Conservation (phyloP, 495 filamentous ascomycete species). For the Podospora pseudoanserina region DNA sequence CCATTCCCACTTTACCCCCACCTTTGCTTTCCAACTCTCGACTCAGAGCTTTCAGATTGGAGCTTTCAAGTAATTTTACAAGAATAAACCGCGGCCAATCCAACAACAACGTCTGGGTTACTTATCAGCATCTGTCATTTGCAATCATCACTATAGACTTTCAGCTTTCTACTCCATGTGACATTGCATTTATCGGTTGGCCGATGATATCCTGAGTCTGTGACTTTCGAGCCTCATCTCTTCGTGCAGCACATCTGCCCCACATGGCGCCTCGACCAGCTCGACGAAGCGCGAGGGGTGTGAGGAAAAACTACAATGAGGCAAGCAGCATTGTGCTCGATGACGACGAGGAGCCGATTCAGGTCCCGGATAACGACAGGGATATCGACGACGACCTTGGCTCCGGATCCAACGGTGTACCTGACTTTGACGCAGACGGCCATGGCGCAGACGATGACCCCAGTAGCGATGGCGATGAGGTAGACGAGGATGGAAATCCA, state of each 20-base stretch:
- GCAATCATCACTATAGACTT: too few species aligned
- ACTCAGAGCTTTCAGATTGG: too few species aligned
- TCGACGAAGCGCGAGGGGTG: slow-evolving; percentile 21
- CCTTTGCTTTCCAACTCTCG: background rate
- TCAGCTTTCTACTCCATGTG: background rate
- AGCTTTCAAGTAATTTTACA: background rate
- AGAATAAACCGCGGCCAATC: background rate
- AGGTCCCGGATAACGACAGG: background rate
- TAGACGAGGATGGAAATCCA: slow-evolving; percentile 22
- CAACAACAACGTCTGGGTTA: background rate
- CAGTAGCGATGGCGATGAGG: slow-evolving; percentile 23
- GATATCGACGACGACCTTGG: slow-evolving; percentile 26
- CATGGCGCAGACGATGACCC: slow-evolving; percentile 16
- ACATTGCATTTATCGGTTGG: background rate
- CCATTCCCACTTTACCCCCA: background rate
- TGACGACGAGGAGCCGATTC: slow-evolving; percentile 27
- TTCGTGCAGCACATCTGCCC: background rate
- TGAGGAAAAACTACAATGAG: slow-evolving; percentile 27
- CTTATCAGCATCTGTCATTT: too few species aligned
- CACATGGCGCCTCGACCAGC: background rate
- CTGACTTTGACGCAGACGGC: slow-evolving; percentile 10
- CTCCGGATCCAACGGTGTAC: slow-evolving; percentile 7
- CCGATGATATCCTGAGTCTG: background rate
- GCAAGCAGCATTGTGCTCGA: slow-evolving; percentile 15
- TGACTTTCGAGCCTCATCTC: background rate